phyloP scores from a whole-genome alignment of 1,139 yeast species.

The Hansenula lynferdii region DNA sequence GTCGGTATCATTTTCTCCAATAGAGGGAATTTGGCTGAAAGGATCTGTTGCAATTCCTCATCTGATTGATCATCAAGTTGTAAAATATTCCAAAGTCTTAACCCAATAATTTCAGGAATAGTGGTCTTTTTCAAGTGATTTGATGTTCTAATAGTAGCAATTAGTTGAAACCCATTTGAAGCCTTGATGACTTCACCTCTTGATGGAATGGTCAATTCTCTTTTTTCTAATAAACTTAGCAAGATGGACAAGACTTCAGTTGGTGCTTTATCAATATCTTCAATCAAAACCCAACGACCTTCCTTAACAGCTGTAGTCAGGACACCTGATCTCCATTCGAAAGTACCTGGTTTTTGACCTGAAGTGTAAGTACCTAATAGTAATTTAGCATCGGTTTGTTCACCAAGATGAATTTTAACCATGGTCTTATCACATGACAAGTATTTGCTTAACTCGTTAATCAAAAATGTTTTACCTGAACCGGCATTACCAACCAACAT shows the following conservation, averaged over 20 bases:
- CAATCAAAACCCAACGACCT: constrained; percentile 94
- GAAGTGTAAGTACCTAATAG: constrained; percentile 91
- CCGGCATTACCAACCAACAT: constrained; percentile 84
- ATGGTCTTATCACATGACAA: constrained; percentile 58
- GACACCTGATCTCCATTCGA: constrained; percentile 95
- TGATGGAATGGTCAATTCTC: constrained; percentile 83
- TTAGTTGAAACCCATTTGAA: constrained; percentile 78
- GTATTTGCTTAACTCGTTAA: constrained; percentile 65
- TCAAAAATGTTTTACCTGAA: constrained; percentile 84
- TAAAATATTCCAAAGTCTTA: constrained; percentile 69
- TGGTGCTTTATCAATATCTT: constrained; percentile 96
- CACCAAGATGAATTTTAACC: constrained; percentile 91
- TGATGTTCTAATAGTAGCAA: constrained; percentile 67
- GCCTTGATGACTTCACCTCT: constrained; percentile 87
- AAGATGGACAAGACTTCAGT: constrained; percentile 91
- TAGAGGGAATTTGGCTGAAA: constrained; percentile 56
- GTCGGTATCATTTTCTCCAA: constrained; percentile 47
- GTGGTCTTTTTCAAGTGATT: constrained; percentile 16
- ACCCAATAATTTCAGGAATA: constrained; percentile 75
- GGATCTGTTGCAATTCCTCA: constrained; percentile 53
- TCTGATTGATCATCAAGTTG: constrained; percentile 50
- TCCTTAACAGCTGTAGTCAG: constrained; percentile 87
- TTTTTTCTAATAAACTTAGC: constrained; percentile 76
- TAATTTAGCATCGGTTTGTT: constrained; percentile 93
- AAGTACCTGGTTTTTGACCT: constrained; percentile 90